Evolutionary conservation across 2,329 filamentous ascomycete genomes (phyloP).

Genomic region (Xylaria sp.): DNA sequence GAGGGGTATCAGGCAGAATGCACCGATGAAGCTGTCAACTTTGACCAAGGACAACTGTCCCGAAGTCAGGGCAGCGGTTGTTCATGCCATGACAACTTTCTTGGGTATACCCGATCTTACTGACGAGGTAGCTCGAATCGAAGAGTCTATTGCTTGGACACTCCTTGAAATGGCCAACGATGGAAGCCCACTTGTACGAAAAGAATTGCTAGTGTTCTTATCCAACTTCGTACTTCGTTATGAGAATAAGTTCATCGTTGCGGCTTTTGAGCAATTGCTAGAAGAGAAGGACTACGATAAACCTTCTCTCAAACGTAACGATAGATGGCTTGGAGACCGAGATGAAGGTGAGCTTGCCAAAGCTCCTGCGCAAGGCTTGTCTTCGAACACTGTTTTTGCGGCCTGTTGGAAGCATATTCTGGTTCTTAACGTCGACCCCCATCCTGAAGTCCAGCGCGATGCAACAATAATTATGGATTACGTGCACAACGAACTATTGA

Average conservation of each 20-base stretch:
- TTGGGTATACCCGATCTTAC: slow-evolving; percentile 92
- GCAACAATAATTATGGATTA: slow-evolving; percentile 86
- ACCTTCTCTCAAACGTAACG: slow-evolving; percentile 61
- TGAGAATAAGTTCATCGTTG: slow-evolving; percentile 88
- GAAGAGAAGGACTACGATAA: slow-evolving; percentile 78
- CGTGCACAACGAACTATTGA: slow-evolving; percentile 76
- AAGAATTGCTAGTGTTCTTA: slow-evolving; percentile 91
- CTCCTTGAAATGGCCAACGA: slow-evolving; percentile 92
- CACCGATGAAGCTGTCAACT: slow-evolving; percentile 79
- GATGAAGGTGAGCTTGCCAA: slow-evolving; percentile 64
- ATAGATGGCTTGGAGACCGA: slow-evolving; percentile 63
- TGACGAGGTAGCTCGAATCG: slow-evolving; percentile 86
- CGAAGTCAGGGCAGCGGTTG: slow-evolving; percentile 90
- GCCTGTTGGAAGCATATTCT: slow-evolving; percentile 94
- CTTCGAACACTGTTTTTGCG: slow-evolving; percentile 89
- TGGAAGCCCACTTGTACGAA: slow-evolving; percentile 91
- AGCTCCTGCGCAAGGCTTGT: slow-evolving; percentile 63
- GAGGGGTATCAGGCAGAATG: slow-evolving; percentile 88
- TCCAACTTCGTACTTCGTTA: slow-evolving; percentile 91
- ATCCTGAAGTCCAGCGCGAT: slow-evolving; percentile 88
- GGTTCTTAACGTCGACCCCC: slow-evolving; percentile 90
- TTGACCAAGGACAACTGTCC: slow-evolving; percentile 85
- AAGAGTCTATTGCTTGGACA: slow-evolving; percentile 88
- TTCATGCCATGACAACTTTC: slow-evolving; percentile 93
- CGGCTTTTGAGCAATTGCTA: slow-evolving; percentile 86